A percentile compares a stretch with the other conserved stretches of the same genome.
Conservation (phyloP, 129 eudicot genomes). For the Pulicaria dysenterica region DNA sequence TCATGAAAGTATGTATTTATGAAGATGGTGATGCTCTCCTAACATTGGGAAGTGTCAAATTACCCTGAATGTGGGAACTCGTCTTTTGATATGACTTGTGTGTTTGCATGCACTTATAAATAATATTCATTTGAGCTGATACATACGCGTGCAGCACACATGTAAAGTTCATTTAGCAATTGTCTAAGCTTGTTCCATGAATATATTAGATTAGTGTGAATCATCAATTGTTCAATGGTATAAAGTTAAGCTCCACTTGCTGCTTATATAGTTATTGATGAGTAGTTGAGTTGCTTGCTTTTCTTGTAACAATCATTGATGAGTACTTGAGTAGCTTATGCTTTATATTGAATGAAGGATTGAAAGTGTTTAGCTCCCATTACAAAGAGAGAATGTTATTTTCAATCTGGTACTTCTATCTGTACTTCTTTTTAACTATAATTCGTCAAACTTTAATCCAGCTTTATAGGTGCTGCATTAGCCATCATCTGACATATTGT, state of each 20-base stretch:
- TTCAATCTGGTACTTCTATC: constrained; percentile 2
- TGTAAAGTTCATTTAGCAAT: too few relatives aligned
- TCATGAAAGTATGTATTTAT: constrained; percentile 16
- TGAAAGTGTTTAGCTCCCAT: not conserved
- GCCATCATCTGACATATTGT: not conserved
- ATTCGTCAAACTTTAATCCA: not conserved
- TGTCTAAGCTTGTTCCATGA: too few relatives aligned
- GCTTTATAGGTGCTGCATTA: not conserved
- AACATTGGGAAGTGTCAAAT: not conserved
- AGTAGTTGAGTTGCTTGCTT: not conserved
- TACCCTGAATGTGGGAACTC: too few relatives aligned
- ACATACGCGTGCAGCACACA: too few relatives aligned
- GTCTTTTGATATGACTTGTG: too few relatives aligned
- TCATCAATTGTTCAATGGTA: too few relatives aligned
- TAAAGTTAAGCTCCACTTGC: too few relatives aligned
- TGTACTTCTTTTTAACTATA: constrained; percentile 7
- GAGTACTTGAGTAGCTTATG: not conserved
- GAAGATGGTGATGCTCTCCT: not conserved
- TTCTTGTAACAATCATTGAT: not conserved
- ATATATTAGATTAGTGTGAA: too few relatives aligned
- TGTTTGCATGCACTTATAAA: too few relatives aligned
- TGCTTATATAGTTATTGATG: too few relatives aligned
- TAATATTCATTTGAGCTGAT: too few relatives aligned
- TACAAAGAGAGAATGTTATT: not conserved
- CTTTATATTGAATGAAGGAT: not conserved